phyloP scores from a whole-genome alignment of 2,329 filamentous ascomycete species.

The Colletotrichum sp. region DNA sequence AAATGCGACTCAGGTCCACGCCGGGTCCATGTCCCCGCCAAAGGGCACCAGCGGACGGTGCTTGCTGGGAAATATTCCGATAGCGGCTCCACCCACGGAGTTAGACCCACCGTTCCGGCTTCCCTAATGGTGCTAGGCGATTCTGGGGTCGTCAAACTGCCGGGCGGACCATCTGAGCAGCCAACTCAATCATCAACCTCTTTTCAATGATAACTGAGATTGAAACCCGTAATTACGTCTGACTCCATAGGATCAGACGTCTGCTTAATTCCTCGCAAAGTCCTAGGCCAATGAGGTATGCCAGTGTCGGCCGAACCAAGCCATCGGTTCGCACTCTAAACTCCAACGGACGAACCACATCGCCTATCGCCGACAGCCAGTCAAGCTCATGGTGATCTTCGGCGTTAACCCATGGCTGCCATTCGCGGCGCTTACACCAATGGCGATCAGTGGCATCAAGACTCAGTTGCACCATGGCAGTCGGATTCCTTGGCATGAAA shows the following conservation, averaged over 20 bases:
- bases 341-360: background rate
- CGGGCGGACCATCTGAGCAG: background rate
- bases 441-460: background rate
- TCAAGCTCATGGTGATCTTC: background rate
- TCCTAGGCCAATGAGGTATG: background rate
- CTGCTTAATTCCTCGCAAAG: background rate
- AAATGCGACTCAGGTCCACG: constrained; percentile 16
- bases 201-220: background rate
- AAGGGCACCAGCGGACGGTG: constrained; percentile 1
- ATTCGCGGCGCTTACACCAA: background rate
- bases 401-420: background rate
- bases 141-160: background rate
- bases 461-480: background rate
- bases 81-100: constrained; percentile 11
- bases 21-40: constrained; percentile 7
- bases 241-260: background rate
- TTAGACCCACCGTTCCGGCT: background rate
- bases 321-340: background rate
- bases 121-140: background rate
- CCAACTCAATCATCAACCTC: background rate
- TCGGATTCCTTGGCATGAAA: background rate
- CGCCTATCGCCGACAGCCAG: constrained; percentile 14
- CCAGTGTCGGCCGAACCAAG: background rate
- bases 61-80: constrained; percentile 14
- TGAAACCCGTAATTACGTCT: background rate